Evolutionary conservation across 1,284 basidiomycete genomes (phyloP).

Genomic region (Cutaneotrichosporon spelunceum): DNA sequence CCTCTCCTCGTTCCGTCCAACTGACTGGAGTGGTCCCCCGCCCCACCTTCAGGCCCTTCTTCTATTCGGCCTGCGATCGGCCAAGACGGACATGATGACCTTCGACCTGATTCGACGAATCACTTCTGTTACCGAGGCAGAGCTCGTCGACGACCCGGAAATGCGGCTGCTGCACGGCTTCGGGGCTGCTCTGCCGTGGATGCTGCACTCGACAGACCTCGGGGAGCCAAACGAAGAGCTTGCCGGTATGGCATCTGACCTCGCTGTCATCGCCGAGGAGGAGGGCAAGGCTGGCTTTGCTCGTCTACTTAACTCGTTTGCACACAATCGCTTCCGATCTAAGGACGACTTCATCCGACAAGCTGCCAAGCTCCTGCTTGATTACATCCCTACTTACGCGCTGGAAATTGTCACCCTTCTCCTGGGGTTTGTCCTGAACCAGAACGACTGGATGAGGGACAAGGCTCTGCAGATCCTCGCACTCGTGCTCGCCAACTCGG

Average conservation of each 20-base stretch:
- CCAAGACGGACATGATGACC: constrained; percentile 64
- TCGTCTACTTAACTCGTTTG: constrained; percentile 83
- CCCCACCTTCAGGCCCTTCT: constrained; percentile 70
- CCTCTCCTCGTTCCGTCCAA: constrained; percentile 66
- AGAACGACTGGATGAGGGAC: constrained; percentile 74
- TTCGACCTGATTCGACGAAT: constrained; percentile 69
- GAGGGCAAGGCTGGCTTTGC: constrained; percentile 70
- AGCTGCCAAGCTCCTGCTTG: constrained; percentile 76
- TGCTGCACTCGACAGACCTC: constrained; percentile 70
- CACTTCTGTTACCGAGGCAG: constrained; percentile 61
- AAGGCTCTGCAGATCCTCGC: constrained; percentile 85
- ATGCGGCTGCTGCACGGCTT: constrained; percentile 79
- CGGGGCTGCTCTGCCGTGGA: constrained; percentile 81
- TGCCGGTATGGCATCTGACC: constrained; percentile 69
- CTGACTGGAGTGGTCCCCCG: constrained; percentile 65
- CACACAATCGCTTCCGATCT: constrained; percentile 81
- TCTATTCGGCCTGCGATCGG: constrained; percentile 76
- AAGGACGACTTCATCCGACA: constrained; percentile 92
- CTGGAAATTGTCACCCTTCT: constrained; percentile 76
- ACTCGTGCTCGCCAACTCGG: constrained; percentile 79
- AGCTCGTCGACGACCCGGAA: constrained; percentile 68
- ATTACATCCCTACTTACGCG: constrained; percentile 63
- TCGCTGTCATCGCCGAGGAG: constrained; percentile 67
- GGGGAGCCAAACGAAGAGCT: constrained; percentile 63
- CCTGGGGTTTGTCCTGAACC: constrained; percentile 80